Evolutionary conservation across 2,329 filamentous ascomycete genomes (phyloP).

Genomic region (Xylariaceae sp.): DNA sequence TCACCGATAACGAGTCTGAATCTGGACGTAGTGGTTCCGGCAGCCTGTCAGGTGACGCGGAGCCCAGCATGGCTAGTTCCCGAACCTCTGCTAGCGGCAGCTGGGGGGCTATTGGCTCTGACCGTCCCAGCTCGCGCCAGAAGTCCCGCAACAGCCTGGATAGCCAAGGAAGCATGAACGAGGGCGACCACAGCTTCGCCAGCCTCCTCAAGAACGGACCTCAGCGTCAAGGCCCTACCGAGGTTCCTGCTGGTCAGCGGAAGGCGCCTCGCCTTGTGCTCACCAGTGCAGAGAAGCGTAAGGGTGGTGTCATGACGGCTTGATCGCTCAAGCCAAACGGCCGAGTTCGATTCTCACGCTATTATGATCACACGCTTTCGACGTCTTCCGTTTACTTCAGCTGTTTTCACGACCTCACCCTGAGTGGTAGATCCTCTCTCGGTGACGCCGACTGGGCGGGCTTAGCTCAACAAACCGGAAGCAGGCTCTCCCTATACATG

Average conservation of each 20-base stretch:
- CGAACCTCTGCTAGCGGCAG: slow-evolving; percentile 68
- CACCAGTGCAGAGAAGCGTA: slow-evolving; percentile 86
- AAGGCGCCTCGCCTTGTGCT: slow-evolving; percentile 83
- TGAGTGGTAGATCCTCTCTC: slow-evolving; percentile 29
- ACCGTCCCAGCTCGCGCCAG: slow-evolving; percentile 68
- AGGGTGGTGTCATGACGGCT: slow-evolving; percentile 44
- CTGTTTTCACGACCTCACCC: slow-evolving; percentile 24
- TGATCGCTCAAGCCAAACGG: slow-evolving; percentile 15
- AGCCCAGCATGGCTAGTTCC: slow-evolving; percentile 65
- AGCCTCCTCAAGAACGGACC: slow-evolving; percentile 58
- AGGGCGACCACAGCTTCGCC: slow-evolving; percentile 58
- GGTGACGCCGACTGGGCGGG: slow-evolving; percentile 20
- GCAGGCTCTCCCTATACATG: slow-evolving; percentile 25
- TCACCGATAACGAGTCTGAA: slow-evolving; percentile 70
- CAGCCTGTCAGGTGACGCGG: slow-evolving; percentile 70
- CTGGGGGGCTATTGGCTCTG: slow-evolving; percentile 78
- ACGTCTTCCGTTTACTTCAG: slow-evolving; percentile 15
- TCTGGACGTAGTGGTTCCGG: slow-evolving; percentile 68
- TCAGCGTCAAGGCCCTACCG: slow-evolving; percentile 48
- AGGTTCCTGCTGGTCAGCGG: slow-evolving; percentile 59
- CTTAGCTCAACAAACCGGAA: slow-evolving; percentile 21
- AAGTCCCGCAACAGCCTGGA: slow-evolving; percentile 59
- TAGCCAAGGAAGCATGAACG: slow-evolving; percentile 58
- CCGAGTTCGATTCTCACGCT: slow-evolving; percentile 23
- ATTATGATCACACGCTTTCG: slow-evolving; percentile 29